Evolutionary conservation across 83 land plant genomes (phyloP).

Genomic region (Diphasiastrum complanatum): DNA sequence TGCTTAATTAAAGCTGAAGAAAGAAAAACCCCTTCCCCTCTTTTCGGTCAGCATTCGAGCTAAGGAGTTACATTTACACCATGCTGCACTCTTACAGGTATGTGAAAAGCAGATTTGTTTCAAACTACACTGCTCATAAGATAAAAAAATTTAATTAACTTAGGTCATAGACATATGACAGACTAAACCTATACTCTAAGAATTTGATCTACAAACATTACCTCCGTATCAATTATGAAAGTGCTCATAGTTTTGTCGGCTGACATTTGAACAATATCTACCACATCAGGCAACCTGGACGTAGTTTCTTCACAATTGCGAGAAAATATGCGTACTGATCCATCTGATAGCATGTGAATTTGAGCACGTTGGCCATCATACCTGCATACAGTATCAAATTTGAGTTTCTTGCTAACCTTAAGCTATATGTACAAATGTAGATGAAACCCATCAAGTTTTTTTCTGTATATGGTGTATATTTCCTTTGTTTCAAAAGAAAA

Average conservation of each 20-base stretch:
- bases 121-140: not conserved
- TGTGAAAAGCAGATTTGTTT: too few relatives aligned
- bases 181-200: too few relatives aligned
- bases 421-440: too few relatives aligned
- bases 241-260: conserved; percentile 30
- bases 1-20: too few relatives aligned
- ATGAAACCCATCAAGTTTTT: too few relatives aligned
- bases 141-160: not conserved
- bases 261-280: conserved; percentile 47
- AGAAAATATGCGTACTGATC: conserved; percentile 68
- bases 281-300: conserved; percentile 81
- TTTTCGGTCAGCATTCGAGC: too few relatives aligned
- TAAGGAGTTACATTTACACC: too few relatives aligned
- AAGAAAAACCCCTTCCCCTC: too few relatives aligned
- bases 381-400: conserved; percentile 25
- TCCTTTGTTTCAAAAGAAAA: too few relatives aligned
- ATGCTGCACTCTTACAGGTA: too few relatives aligned
- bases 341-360: conserved; percentile 71
- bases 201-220: conserved; percentile 12
- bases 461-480: too few relatives aligned
- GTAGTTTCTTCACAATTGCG: conserved; percentile 87
- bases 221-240: conserved; percentile 95
- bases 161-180: not conserved
- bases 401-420: too few relatives aligned
- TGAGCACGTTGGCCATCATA: conserved; percentile 99